Percentiles rank a stretch among this genome's conserved stretches.
phyloP scores from a whole-genome alignment of 2,329 filamentous ascomycete species.

The Ceratocystis albifundus region DNA sequence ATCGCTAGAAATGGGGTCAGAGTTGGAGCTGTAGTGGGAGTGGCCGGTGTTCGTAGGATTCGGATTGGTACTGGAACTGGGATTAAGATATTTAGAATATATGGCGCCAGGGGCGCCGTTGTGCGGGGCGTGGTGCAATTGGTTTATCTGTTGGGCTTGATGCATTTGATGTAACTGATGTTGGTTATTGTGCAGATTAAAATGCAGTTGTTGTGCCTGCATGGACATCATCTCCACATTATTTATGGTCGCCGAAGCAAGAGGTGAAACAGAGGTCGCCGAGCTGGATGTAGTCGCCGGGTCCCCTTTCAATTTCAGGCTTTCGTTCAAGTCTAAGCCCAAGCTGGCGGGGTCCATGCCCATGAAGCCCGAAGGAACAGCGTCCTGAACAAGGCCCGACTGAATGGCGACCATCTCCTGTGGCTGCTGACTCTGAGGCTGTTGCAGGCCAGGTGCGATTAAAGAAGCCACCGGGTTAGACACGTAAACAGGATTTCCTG shows the following conservation, averaged over 20 bases:
- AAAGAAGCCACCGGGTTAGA: background rate
- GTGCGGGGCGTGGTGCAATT: background rate
- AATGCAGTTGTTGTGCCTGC: background rate
- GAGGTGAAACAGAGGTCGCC: background rate
- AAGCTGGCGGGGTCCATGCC: constrained; percentile 9
- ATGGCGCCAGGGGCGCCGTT: background rate
- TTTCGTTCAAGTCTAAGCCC: background rate
- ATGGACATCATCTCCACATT: background rate
- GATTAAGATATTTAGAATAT: background rate
- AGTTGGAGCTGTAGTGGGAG: background rate
- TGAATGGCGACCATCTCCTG: constrained; percentile 6
- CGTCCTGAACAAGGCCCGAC: background rate
- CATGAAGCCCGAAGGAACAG: constrained; percentile 3
- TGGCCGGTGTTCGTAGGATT: background rate
- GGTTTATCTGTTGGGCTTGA: background rate
- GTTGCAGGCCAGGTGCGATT: background rate
- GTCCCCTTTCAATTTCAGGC: background rate
- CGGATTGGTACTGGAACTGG: background rate
- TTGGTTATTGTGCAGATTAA: background rate
- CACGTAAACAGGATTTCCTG: constrained; percentile 18
- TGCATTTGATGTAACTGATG: background rate
- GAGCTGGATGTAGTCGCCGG: background rate
- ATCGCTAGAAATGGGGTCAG: background rate
- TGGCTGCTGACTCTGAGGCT: background rate
- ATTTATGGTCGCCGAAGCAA: background rate